Percentiles rank a stretch among this genome's conserved stretches.
These are phyloP conservation scores for Trichoderma semiorbis DNA, from an alignment of 2,329 filamentous ascomycete genomes.

Conservation along the genomic window DNA sequence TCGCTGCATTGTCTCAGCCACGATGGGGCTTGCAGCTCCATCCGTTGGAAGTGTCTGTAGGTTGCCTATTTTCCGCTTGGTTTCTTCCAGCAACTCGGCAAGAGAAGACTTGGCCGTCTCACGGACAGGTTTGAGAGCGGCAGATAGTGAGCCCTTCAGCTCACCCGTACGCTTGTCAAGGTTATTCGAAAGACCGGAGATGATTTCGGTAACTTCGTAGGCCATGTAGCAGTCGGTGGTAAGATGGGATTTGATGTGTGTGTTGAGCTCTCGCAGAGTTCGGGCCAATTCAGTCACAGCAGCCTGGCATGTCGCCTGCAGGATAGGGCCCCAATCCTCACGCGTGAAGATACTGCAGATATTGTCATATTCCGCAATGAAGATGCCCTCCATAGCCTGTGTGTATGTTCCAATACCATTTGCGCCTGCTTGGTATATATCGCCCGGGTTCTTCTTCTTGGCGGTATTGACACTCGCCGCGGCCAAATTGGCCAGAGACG, in stretches of 20 bases:
- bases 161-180: conserved; percentile 82
- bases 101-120: conserved; percentile 90
- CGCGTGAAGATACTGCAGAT: conserved; percentile 81
- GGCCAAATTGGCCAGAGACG: conserved; percentile 79
- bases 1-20: conserved; percentile 79
- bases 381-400: conserved; percentile 80
- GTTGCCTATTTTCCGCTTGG: conserved; percentile 62
- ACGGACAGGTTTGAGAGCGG: conserved; percentile 82
- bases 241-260: conserved; percentile 81
- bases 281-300: conserved; percentile 78
- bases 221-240: conserved; percentile 91
- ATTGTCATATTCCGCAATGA: conserved; percentile 85
- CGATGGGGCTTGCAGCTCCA: conserved; percentile 72
- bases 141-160: conserved; percentile 76
- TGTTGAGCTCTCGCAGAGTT: conserved; percentile 83
- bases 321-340: conserved; percentile 78
- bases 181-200: conserved; percentile 73
- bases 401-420: conserved; percentile 92
- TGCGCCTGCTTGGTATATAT: conserved; percentile 80
- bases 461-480: conserved; percentile 80
- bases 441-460: conserved; percentile 76
- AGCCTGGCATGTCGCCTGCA: conserved; percentile 73
- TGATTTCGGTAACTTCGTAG: conserved; percentile 91
- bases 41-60: conserved; percentile 71
- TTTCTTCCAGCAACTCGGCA: conserved; percentile 78